Conservation (phyloP, 768 basidiomycete species). For the Boletus edulis region DNA sequence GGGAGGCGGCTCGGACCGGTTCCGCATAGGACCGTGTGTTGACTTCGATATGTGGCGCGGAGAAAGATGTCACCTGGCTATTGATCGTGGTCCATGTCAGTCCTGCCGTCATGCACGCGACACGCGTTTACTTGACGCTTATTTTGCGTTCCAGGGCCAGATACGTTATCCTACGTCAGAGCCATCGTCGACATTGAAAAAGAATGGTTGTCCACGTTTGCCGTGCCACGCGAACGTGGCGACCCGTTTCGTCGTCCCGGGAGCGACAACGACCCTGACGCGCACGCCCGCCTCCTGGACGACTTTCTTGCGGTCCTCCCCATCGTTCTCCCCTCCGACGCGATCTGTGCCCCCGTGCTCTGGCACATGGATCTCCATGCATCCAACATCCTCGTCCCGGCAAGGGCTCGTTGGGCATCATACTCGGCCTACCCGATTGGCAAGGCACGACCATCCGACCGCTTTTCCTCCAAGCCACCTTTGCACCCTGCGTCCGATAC, state of each 20-base stretch:
- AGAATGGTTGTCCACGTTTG: background rate
- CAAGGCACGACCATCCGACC: slow-evolving; percentile 14
- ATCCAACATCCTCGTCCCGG: slow-evolving; percentile 10
- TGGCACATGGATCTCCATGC: slow-evolving; percentile 17
- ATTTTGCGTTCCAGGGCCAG: background rate
- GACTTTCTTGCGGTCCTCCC: slow-evolving; percentile 6
- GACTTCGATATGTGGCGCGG: slow-evolving; percentile 27
- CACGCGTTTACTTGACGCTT: background rate
- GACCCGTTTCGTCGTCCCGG: background rate
- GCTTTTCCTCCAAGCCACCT: slow-evolving; percentile 11
- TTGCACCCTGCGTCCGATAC: slow-evolving; percentile 4
- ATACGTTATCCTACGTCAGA: background rate
- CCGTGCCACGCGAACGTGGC: background rate
- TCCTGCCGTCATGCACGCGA: slow-evolving; percentile 1
- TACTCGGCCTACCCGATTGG: slow-evolving; percentile 16
- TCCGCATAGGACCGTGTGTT: slow-evolving; percentile 6
- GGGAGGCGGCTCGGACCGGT: slow-evolving; percentile 28
- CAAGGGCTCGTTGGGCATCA: slow-evolving; percentile 5
- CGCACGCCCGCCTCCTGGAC: slow-evolving; percentile 8
- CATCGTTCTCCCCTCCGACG: background rate
- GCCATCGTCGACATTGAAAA: slow-evolving; percentile 1
- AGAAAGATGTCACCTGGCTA: slow-evolving; percentile 22
- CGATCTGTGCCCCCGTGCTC: slow-evolving; percentile 8
- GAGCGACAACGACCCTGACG: background rate
- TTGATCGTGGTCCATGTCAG: slow-evolving; percentile 36